Evolutionary conservation across 2,329 filamentous ascomycete species (phyloP).

Genomic region (Fusarium sp.): DNA sequence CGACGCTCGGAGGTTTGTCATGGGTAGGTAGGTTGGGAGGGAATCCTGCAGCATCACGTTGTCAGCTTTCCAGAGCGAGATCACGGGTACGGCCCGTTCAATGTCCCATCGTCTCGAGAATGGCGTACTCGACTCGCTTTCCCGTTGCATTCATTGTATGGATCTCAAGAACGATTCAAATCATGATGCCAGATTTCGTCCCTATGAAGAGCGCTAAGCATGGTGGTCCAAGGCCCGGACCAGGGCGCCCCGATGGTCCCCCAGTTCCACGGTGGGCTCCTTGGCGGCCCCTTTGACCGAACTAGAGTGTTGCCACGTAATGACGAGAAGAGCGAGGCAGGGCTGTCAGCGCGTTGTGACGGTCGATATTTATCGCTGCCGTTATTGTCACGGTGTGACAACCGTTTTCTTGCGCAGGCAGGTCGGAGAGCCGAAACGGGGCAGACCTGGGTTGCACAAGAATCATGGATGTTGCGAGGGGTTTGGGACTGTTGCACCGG

Average conservation of each 20-base stretch:
- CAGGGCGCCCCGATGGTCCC: constrained; percentile 35
- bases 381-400: constrained; percentile 6
- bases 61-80: constrained; percentile 3
- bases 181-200: constrained; percentile 8
- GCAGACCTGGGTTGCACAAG: constrained; percentile 6
- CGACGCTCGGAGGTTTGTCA: constrained; percentile 36
- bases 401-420: constrained; percentile 4
- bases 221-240: constrained; percentile 27
- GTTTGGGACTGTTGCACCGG: constrained; percentile 23
- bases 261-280: constrained; percentile 32
- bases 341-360: constrained; percentile 25
- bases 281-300: constrained; percentile 44
- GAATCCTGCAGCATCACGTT: constrained; percentile 23
- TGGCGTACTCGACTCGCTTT: not conserved
- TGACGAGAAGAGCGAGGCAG: constrained; percentile 35
- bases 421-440: constrained; percentile 3
- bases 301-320: constrained; percentile 44
- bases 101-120: not conserved
- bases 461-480: constrained; percentile 16
- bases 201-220: constrained; percentile 8
- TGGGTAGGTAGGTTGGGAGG: constrained; percentile 15
- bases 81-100: not conserved
- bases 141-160: constrained; percentile 11
- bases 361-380: constrained; percentile 17
- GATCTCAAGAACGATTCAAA: constrained; percentile 4